A percentile compares a stretch with the other conserved stretches of the same genome.
phyloP scores from a whole-genome alignment of 2,329 filamentous ascomycete genomes.

The Camptophora hylomeconis region DNA sequence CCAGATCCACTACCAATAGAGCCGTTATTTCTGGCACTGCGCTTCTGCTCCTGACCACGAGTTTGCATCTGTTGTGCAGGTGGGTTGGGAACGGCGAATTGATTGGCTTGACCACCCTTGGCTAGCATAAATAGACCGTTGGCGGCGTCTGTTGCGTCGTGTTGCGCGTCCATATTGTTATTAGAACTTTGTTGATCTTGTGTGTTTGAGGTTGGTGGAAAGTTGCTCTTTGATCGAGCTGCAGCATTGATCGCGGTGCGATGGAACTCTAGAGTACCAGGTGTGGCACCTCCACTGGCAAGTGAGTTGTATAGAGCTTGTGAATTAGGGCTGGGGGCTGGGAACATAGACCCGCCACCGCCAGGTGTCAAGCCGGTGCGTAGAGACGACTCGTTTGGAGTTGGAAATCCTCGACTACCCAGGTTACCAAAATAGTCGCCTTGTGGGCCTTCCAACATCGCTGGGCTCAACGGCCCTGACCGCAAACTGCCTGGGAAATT shows the following conservation, averaged over 20 bases:
- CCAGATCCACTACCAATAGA: slow-evolving; percentile 33
- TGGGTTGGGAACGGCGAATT: slow-evolving; percentile 38
- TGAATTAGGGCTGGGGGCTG: slow-evolving; percentile 75
- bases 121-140: slow-evolving; percentile 90
- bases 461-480: slow-evolving; percentile 86
- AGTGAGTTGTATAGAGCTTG: slow-evolving; percentile 70
- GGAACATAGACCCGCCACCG: slow-evolving; percentile 94
- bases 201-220: slow-evolving; percentile 29
- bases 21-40: slow-evolving; percentile 29
- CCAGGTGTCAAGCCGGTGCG: slow-evolving; percentile 86
- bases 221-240: slow-evolving; percentile 47
- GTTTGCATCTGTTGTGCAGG: slow-evolving; percentile 38
- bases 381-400: slow-evolving; percentile 90
- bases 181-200: slow-evolving; percentile 24
- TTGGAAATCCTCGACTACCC: slow-evolving; percentile 74
- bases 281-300: slow-evolving; percentile 71
- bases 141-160: slow-evolving; percentile 84
- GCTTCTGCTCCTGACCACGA: slow-evolving; percentile 26
- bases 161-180: slow-evolving; percentile 49
- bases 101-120: slow-evolving; percentile 43
- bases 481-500: slow-evolving; percentile 69
- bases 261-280: slow-evolving; percentile 85
- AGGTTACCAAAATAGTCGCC: slow-evolving; percentile 83
- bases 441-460: slow-evolving; percentile 80
- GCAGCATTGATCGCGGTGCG: slow-evolving; percentile 76